Evolutionary conservation across 306 rosid species (phyloP), one percentile per base, ranked within the genome.

Genomic region (Hylodesmum podocarpum): DNA sequence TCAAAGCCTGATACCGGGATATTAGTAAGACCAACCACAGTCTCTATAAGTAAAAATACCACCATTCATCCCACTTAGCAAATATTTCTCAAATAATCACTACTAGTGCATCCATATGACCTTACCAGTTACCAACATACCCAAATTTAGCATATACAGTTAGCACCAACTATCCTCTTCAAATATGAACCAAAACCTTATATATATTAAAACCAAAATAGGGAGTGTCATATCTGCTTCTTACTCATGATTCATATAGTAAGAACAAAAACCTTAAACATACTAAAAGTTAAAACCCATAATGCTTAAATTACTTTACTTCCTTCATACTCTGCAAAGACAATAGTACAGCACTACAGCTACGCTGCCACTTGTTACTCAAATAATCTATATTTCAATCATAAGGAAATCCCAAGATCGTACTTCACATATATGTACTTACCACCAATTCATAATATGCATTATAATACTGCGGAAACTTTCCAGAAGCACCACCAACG

Each of bases 381-480:
- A 76, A 76, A 65, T 24, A 71, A 76, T 50, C 18, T 27, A 47
- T 58, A 64, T 65, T 75, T 36, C 18, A 46, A 21, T 12, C 44
- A 41, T 31, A 72, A 49, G 49, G 53, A 16, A 28, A 81, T 62
- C 16, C 31, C 39, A 43, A 12, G 24, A 44, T 8, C 50, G 46
- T 49, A 16, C 18, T 55, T 65, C 78, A 28, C 51, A 28, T 57
- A 55, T 64, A 25, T 83, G 78, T 64, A 72, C 97, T 27, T 86
- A 94, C 98, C 98, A 94, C 97, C 83, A 94, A 85, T 41, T 94
- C 97, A 47, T 89, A 89, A 82, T 94, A 94, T 53, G 97, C 96
- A 57, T 72, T 78, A 81, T 92, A 94, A 84, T 94, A 94, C 83
- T 92, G 91, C 4, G 97, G 96, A 78, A 89, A 94, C 82, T 90